phyloP scores from a whole-genome alignment of 306 rosid genomes.

The Styphnolobium japonicum region DNA sequence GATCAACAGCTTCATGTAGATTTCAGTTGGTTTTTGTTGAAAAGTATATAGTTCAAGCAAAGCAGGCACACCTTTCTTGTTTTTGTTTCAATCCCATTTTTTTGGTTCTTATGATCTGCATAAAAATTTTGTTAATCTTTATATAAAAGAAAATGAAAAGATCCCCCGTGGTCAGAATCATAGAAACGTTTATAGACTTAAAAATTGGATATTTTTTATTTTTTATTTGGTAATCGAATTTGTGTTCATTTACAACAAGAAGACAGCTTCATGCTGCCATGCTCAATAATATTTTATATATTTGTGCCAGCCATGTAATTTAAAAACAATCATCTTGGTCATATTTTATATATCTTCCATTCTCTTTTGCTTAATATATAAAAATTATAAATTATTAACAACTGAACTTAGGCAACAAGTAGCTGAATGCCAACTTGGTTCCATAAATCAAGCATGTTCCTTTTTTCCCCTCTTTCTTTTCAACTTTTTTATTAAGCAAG shows the following conservation, averaged over 20 bases:
- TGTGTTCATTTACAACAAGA: slow-evolving; percentile 20
- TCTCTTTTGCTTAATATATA: slow-evolving; percentile 3
- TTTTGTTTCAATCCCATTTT: slow-evolving; percentile 8
- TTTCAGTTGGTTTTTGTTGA: slow-evolving; percentile 19
- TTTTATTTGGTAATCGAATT: background rate
- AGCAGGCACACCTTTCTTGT: slow-evolving; percentile 24
- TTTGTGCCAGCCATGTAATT: background rate
- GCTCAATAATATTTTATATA: slow-evolving; percentile 14
- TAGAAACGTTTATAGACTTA: background rate
- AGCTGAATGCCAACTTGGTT: slow-evolving; percentile 32
- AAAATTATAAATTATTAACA: slow-evolving; percentile 24
- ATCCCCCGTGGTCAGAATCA: background rate
- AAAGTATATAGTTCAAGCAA: slow-evolving; percentile 20
- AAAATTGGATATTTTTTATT: background rate
- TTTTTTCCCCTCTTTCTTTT: background rate
- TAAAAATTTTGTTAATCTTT: background rate
- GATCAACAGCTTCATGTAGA: slow-evolving; percentile 27
- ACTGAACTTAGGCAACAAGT: slow-evolving; percentile 23
- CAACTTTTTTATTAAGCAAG: background rate
- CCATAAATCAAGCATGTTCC: slow-evolving; percentile 20
- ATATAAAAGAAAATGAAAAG: background rate
- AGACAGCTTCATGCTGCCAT: slow-evolving; percentile 18
- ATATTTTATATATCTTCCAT: background rate
- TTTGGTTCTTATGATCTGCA: background rate
- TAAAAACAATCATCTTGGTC: background rate